Evolutionary conservation across 129 eudicot genomes (phyloP).

Genomic region (Chrysanthemum seticuspe): DNA sequence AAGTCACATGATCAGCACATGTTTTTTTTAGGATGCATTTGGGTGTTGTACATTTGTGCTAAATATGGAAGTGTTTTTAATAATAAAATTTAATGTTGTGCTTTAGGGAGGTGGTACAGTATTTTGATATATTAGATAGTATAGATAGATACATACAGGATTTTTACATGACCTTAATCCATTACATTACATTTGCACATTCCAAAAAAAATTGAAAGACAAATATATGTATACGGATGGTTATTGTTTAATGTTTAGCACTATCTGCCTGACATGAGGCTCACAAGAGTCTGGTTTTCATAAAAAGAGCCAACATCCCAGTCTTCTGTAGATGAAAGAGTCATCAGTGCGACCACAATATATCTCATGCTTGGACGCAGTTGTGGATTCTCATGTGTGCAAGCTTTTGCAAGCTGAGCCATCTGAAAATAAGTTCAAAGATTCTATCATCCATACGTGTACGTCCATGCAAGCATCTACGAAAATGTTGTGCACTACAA

Average conservation of each 20-base stretch:
- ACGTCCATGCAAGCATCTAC: neutral
- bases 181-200: constrained; percentile 24
- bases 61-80: no score
- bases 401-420: constrained; percentile 85
- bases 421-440: constrained; percentile 41
- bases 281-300: constrained; percentile 58
- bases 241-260: neutral
- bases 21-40: no score
- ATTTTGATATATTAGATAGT: no score
- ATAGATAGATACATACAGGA: no score
- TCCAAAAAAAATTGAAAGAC: constrained; percentile 20
- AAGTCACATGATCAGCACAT: no score
- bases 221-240: neutral
- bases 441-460: neutral
- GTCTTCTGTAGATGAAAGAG: constrained; percentile 74
- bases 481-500: no score
- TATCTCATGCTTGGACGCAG: constrained; percentile 91
- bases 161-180: neutral
- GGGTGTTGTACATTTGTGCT: no score
- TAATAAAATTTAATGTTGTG: no score
- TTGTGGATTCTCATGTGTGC: constrained; percentile 80
- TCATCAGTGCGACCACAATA: constrained; percentile 80
- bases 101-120: no score
- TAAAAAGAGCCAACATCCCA: constrained; percentile 72
- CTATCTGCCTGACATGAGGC: constrained; percentile 67